Percentiles rank a stretch among this genome's conserved stretches.
phyloP scores from a whole-genome alignment of 1,284 basidiomycete genomes.

The Chalciporus sp. region DNA sequence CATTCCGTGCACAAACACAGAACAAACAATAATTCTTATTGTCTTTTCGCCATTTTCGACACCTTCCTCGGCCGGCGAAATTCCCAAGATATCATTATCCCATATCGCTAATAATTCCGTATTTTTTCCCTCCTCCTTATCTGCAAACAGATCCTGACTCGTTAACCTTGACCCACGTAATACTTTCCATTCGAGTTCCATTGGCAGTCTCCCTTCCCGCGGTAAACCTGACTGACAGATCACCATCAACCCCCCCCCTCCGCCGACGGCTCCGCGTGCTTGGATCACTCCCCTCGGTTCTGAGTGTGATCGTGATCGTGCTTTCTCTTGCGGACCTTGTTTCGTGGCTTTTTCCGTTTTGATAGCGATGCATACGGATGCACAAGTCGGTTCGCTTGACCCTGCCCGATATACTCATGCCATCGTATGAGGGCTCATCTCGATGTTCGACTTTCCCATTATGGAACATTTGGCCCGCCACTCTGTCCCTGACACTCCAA shows the following conservation, averaged over 20 bases:
- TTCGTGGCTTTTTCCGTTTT: conserved; percentile 19
- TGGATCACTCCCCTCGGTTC: conserved; percentile 13
- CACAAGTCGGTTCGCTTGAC: background rate
- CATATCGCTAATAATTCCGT: conserved; percentile 39
- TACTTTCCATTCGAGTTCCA: conserved; percentile 14
- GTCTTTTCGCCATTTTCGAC: conserved; percentile 40
- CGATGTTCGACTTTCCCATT: conserved; percentile 31
- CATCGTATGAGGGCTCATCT: background rate
- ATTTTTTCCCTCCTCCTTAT: conserved; percentile 31
- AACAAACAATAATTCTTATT: conserved; percentile 45
- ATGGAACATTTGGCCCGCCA: conserved; percentile 21
- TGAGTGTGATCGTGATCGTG: conserved; percentile 4
- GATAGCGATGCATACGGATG: conserved; percentile 11
- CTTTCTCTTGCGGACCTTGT: conserved; percentile 4
- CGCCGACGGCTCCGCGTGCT: conserved; percentile 34
- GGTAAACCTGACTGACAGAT: conserved; percentile 20
- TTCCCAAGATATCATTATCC: conserved; percentile 32
- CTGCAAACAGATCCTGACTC: conserved; percentile 37
- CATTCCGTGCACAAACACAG: conserved; percentile 46
- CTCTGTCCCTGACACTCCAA: conserved; percentile 15
- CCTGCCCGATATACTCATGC: background rate
- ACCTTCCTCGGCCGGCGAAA: conserved; percentile 38
- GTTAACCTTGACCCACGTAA: conserved; percentile 35
- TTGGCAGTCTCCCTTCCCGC: conserved; percentile 31
- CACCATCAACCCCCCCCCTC: conserved; percentile 11